phyloP scores from a whole-genome alignment of 2,329 filamentous ascomycete genomes.

The Neurospora sp. region DNA sequence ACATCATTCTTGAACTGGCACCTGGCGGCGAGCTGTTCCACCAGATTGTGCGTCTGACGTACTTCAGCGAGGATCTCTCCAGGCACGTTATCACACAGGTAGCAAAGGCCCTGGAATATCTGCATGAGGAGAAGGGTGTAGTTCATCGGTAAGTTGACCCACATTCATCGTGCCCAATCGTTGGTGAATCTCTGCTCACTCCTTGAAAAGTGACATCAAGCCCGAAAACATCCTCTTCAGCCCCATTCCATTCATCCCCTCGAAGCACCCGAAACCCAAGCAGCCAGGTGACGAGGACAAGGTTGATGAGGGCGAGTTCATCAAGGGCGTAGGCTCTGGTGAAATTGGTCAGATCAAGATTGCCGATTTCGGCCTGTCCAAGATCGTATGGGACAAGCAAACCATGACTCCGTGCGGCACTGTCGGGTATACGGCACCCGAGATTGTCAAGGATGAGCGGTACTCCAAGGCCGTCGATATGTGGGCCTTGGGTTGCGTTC shows the following conservation, averaged over 20 bases:
- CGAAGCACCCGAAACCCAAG: conserved; percentile 69
- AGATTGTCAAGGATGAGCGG: conserved; percentile 97
- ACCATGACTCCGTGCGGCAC: conserved; percentile 99
- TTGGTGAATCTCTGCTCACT: conserved; percentile 9
- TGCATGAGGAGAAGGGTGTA: conserved; percentile 90
- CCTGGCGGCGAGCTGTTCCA: conserved; percentile 96
- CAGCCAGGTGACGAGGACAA: conserved; percentile 93
- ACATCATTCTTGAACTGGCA: conserved; percentile 90
- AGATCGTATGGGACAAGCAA: conserved; percentile 95
- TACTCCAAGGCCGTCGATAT: conserved; percentile 99
- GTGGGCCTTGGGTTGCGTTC: conserved; percentile 95
- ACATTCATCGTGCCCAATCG: background rate
- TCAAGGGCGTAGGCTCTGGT: conserved; percentile 69
- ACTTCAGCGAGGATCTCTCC: conserved; percentile 93
- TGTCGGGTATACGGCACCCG: conserved; percentile 93
- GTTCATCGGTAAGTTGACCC: conserved; percentile 72
- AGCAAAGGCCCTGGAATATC: conserved; percentile 83
- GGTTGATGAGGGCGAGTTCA: conserved; percentile 89
- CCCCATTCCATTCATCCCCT: conserved; percentile 71
- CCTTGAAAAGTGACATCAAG: conserved; percentile 72
- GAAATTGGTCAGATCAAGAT: conserved; percentile 96
- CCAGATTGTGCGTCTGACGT: conserved; percentile 94
- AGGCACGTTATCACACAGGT: conserved; percentile 93
- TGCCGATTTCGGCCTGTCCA: conserved; percentile 93
- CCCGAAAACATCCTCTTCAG: conserved; percentile 95